A percentile compares a stretch with the other conserved stretches of the same genome.
Conservation (phyloP, 2,329 filamentous ascomycete species). For the Colletotrichum musicola region DNA sequence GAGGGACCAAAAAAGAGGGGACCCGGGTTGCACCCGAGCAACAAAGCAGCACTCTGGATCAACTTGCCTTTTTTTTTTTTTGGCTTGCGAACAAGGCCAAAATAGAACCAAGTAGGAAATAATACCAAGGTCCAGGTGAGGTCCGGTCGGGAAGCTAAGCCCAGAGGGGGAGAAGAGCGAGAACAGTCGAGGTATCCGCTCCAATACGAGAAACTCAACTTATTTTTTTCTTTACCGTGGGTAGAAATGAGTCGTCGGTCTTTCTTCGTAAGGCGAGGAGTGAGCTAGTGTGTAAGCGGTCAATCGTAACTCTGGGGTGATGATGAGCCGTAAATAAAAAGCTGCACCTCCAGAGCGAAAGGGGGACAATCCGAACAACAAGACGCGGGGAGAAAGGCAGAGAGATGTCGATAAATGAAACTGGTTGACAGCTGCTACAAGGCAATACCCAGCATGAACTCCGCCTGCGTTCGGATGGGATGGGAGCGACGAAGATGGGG, state of each 20-base stretch:
- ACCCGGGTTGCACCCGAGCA: conserved; percentile 3
- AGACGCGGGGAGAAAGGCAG: background rate
- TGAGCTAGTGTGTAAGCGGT: conserved; percentile 15
- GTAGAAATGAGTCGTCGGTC: conserved; percentile 3
- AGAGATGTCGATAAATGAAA: background rate
- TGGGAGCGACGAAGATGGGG: background rate
- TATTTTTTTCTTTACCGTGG: conserved; percentile 2
- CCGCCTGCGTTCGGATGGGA: background rate
- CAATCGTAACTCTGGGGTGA: background rate
- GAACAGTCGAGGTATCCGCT: background rate
- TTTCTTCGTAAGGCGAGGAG: too few relatives aligned
- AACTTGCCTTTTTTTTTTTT: too few relatives aligned
- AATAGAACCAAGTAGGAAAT: too few relatives aligned
- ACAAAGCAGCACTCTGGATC: conserved; percentile 13
- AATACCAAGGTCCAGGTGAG: background rate
- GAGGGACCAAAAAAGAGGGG: background rate
- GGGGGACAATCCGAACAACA: background rate
- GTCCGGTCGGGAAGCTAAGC: background rate
- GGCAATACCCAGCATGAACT: conserved; percentile 13
- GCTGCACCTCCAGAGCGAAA: too few relatives aligned
- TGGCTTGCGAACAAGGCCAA: too few relatives aligned
- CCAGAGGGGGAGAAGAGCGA: background rate
- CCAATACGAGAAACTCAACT: conserved; percentile 14
- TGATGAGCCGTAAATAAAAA: background rate
- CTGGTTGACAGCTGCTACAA: conserved; percentile 15